Base-by-base conservation (phyloP, 1,284 basidiomycete genomes). In the Ustilago loliicola region DNA sequence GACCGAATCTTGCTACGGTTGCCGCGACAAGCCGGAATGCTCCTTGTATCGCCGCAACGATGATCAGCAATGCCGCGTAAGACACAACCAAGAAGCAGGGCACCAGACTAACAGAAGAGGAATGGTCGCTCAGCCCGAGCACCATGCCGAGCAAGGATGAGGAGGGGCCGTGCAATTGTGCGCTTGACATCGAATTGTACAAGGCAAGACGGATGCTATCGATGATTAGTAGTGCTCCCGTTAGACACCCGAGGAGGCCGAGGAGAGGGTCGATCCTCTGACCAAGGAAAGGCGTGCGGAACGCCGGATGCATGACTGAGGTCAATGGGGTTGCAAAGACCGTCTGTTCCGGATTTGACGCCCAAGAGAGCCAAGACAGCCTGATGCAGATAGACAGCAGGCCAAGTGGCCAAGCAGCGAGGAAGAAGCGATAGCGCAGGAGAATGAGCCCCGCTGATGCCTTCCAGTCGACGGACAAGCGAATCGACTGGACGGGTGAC, bases 381-480 rank as follows among this genome's bases (percentile, higher is more conserved):
- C 68, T 66, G 23, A 72, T n/a, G 27, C 62, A 72, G 52, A 72
- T 48, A 9, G 64, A 52, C 2, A 83, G 59, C 9, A 84, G 57
- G 6, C 75, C 78, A 5, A 83, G 61, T 0, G 82, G 80, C 77
- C 80, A 84, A 2, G 74, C 68, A 17, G 77, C 72, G 1, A 81
- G 42, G 10, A 74, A 73, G 32, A 82, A 66, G 17, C 84, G 76
- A 61, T 84, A 85, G 25, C 83, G 80, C 55, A 82, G 53, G 9
- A 85, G 58, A 6, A 84, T 70, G 30, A 82, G 61, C 0, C 80
- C 84, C 7, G 77, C 66, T 19, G 80, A 82, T 0, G 72, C 72
- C 38, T 69, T 77, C 82, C 82, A 84, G 42, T 83, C 72, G 27
- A 83, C 53, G 0, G 56, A 65, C 45, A 81, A 34, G n/a, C 61